These are phyloP conservation scores for Trametes villosa DNA, from an alignment of 768 basidiomycete genomes.

Conservation along the genomic window DNA sequence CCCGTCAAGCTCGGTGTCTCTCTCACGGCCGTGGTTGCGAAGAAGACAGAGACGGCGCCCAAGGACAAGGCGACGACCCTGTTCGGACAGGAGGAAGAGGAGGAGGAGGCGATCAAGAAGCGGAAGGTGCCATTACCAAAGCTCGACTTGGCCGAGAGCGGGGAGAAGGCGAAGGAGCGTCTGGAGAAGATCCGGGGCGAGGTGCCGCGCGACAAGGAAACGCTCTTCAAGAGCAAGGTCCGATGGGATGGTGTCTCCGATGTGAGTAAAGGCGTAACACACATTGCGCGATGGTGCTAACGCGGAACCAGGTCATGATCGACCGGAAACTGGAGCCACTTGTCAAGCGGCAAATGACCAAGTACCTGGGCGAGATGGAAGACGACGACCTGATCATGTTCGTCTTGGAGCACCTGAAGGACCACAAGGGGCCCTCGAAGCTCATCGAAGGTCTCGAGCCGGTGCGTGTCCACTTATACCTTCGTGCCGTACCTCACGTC, in stretches of 20 bases:
- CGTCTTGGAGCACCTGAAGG: slow-evolving; percentile 89
- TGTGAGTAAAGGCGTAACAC: slow-evolving; percentile 49
- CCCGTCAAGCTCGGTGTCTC: slow-evolving; percentile 88
- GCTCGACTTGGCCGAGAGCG: slow-evolving; percentile 85
- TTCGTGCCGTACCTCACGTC: not conserved
- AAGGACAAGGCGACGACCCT: slow-evolving; percentile 55
- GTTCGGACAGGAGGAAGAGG: slow-evolving; percentile 88
- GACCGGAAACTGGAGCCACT: slow-evolving; percentile 87
- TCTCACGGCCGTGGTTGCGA: slow-evolving; percentile 51
- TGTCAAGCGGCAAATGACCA: slow-evolving; percentile 80
- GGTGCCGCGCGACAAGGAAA: slow-evolving; percentile 79
- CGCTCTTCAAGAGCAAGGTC: slow-evolving; percentile 81
- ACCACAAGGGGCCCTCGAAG: slow-evolving; percentile 84
- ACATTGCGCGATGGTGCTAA: slow-evolving; percentile 23
- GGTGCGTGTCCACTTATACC: slow-evolving; percentile 52
- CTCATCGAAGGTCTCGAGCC: slow-evolving; percentile 90
- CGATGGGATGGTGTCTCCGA: slow-evolving; percentile 92
- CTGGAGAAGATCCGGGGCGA: slow-evolving; percentile 76
- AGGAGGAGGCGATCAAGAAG: slow-evolving; percentile 77
- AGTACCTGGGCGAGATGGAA: slow-evolving; percentile 89
- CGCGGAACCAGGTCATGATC: slow-evolving; percentile 61
- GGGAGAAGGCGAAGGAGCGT: slow-evolving; percentile 78
- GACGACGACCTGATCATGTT: slow-evolving; percentile 96
- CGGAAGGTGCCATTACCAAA: slow-evolving; percentile 87
- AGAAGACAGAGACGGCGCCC: slow-evolving; percentile 48